These are phyloP conservation scores for Pholiota molesta DNA, from an alignment of 768 basidiomycete species.

Conservation along the genomic window DNA sequence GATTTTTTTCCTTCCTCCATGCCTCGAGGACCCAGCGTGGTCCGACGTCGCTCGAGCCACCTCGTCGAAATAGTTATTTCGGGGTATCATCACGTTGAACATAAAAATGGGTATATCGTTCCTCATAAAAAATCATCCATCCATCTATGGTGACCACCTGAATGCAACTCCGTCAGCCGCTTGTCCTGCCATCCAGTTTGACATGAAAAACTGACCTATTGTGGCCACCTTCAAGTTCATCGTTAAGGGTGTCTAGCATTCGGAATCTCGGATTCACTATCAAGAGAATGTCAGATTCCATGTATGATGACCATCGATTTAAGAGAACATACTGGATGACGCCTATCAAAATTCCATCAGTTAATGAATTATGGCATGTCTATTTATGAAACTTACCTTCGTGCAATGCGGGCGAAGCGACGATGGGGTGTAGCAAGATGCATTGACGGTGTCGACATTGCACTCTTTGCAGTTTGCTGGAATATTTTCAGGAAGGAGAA, in stretches of 20 bases:
- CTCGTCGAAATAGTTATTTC: constrained; percentile 9
- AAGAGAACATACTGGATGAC: constrained; percentile 23
- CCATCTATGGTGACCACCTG: not conserved
- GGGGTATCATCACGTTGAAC: constrained; percentile 9
- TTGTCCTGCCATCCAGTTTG: not conserved
- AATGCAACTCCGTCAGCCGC: constrained; percentile 8
- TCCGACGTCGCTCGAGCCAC: not conserved
- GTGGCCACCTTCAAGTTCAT: not conserved
- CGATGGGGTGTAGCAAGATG: constrained; percentile 5
- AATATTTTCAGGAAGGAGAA: not conserved
- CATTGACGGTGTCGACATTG: not conserved
- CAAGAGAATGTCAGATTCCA: not conserved
- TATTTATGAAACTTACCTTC: constrained; percentile 14
- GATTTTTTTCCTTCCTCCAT: not conserved
- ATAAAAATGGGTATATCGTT: constrained; percentile 10
- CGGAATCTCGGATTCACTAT: not conserved
- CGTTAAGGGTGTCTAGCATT: not conserved
- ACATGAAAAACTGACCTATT: constrained; percentile 2
- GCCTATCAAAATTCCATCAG: constrained; percentile 3
- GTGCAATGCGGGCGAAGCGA: constrained; percentile 12
- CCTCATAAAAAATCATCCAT: constrained; percentile 5
- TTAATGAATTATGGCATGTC: too few relatives aligned
- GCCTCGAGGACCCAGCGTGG: constrained; percentile 2
- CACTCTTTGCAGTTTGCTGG: not conserved
- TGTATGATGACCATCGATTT: not conserved